phyloP scores from a whole-genome alignment of 495 filamentous ascomycete species.

The Tetracladium setigerum region DNA sequence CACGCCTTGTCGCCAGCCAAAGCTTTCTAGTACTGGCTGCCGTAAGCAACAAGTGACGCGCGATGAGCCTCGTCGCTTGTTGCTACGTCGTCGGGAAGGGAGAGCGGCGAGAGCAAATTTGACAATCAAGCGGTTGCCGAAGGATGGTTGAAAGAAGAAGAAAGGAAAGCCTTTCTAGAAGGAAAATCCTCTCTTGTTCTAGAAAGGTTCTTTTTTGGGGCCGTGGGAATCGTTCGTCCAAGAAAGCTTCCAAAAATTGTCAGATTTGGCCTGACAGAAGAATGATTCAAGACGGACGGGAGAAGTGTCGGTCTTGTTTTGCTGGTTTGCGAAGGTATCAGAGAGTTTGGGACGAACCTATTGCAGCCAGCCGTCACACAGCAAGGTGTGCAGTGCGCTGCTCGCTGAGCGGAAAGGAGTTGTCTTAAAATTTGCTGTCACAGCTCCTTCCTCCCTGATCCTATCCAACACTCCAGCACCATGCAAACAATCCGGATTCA shows the following conservation, averaged over 20 bases:
- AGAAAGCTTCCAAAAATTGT: conserved; percentile 25
- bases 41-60: background rate
- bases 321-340: conserved; percentile 14
- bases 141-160: conserved; percentile 8
- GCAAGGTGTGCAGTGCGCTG: too few relatives aligned
- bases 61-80: conserved; percentile 1
- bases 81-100: background rate
- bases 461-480: too few relatives aligned
- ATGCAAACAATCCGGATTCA: too few relatives aligned
- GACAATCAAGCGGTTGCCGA: conserved; percentile 10
- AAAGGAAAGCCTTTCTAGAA: conserved; percentile 17
- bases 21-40: background rate
- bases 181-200: too few relatives aligned
- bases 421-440: too few relatives aligned
- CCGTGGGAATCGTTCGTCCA: conserved; percentile 15
- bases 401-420: too few relatives aligned
- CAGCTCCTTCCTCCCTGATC: too few relatives aligned
- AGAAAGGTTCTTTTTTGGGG: conserved; percentile 12
- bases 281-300: conserved; percentile 19
- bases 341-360: conserved; percentile 34
- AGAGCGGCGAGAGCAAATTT: conserved; percentile 5
- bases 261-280: conserved; percentile 28
- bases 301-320: conserved; percentile 23
- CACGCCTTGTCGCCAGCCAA: background rate
- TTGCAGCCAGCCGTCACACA: conserved; percentile 24